These are phyloP conservation scores for Rhynchospora breviuscula DNA, from an alignment of 176 grass and related monocot genomes.

Conservation along the genomic window DNA sequence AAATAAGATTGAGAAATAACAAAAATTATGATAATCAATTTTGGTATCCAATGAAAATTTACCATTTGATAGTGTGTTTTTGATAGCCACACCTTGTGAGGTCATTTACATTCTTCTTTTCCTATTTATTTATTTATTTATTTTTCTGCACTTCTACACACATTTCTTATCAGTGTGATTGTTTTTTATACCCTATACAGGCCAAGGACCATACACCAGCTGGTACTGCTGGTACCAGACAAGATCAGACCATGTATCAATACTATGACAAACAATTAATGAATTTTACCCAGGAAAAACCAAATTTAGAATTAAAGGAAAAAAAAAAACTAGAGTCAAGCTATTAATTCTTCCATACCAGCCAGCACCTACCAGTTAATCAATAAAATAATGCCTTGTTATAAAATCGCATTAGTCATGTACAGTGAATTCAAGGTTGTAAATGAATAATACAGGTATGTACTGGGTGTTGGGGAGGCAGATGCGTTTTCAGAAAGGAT, in stretches of 20 bases:
- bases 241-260: too few relatives aligned
- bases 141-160: neutral
- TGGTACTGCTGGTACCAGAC: neutral
- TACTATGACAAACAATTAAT: neutral
- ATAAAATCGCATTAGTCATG: neutral
- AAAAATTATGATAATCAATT: neutral
- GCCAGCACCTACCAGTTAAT: neutral
- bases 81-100: neutral
- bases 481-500: conserved; percentile 98
- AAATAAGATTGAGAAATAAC: neutral
- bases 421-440: neutral
- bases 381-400: neutral
- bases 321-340: neutral
- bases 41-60: neutral
- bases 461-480: conserved; percentile 97
- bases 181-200: neutral
- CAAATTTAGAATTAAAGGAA: neutral
- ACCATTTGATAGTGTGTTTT: neutral
- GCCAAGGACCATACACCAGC: neutral
- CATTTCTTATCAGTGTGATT: neutral
- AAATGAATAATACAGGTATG: conserved; percentile 59
- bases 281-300: neutral
- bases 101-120: neutral
- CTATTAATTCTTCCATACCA: neutral
- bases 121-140: neutral